Conservation (phyloP, 192 early-diverging fungal species). For the Coemansia sp. region DNA sequence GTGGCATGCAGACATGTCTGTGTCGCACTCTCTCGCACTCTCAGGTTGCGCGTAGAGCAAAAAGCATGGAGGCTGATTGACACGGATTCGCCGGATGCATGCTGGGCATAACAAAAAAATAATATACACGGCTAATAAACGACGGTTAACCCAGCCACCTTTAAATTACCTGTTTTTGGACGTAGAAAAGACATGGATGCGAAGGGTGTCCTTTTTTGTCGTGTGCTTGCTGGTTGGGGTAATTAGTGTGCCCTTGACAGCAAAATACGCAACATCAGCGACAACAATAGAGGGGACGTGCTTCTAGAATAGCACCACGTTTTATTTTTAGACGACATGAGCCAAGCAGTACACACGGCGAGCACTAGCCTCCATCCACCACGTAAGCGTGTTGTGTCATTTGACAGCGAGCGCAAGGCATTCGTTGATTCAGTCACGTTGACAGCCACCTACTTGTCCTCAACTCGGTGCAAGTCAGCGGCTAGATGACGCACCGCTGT, state of each 20-base stretch:
- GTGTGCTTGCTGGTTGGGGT: slow-evolving; percentile 7
- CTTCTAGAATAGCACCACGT: slow-evolving; percentile 2
- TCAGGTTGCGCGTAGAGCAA: not conserved
- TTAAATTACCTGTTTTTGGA: slow-evolving; percentile 7
- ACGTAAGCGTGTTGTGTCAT: slow-evolving; percentile 10
- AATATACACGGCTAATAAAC: not conserved
- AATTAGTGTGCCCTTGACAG: not conserved
- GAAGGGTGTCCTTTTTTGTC: not conserved
- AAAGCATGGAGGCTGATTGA: not conserved
- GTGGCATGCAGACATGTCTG: slow-evolving; percentile 12
- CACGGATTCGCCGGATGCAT: not conserved
- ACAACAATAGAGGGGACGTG: not conserved
- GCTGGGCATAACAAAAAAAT: not conserved
- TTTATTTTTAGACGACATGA: slow-evolving; percentile 1
- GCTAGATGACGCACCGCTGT: not conserved
- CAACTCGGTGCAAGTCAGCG: slow-evolving; percentile 10
- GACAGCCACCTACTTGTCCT: not conserved
- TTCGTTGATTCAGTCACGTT: not conserved
- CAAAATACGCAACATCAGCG: not conserved
- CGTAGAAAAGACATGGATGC: slow-evolving; percentile 6
- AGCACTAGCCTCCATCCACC: not conserved
- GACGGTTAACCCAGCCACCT: slow-evolving; percentile 8
- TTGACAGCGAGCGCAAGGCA: slow-evolving; percentile 5
- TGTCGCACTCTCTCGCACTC: not conserved
- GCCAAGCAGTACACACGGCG: not conserved